Percentiles rank a stretch among this genome's conserved stretches.
These are phyloP conservation scores for Corylus americana DNA, from an alignment of 306 rosid genomes.

Conservation along the genomic window DNA sequence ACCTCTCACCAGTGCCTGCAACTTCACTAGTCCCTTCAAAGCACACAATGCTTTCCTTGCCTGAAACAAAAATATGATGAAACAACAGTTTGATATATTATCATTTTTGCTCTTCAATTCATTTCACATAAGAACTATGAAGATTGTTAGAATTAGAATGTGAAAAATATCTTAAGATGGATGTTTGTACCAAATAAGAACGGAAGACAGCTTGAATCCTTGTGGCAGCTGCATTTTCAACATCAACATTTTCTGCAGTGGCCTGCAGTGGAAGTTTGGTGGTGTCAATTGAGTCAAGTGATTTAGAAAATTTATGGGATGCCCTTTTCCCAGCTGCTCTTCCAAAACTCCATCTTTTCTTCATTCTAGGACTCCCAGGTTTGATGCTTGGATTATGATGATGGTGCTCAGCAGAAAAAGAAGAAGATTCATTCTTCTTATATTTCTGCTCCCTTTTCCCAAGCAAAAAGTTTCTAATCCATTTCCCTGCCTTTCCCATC, in stretches of 20 bases:
- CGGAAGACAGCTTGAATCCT: constrained; percentile 77
- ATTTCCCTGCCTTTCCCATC: constrained; percentile 80
- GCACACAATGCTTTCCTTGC: constrained; percentile 92
- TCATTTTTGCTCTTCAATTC: no score
- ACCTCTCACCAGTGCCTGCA: constrained; percentile 91
- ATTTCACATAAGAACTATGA: no score
- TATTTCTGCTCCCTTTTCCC: constrained; percentile 59
- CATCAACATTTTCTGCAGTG: constrained; percentile 20
- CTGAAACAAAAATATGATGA: constrained; percentile 33
- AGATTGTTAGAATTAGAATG: no score
- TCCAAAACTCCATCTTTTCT: constrained; percentile 77
- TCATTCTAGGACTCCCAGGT: constrained; percentile 37
- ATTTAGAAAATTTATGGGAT: constrained; percentile 45
- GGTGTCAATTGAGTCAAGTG: constrained; percentile 49
- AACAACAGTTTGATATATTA: no score
- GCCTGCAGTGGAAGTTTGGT: constrained; percentile 35
- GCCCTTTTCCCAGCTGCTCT: constrained; percentile 40
- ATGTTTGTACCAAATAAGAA: constrained; percentile 59
- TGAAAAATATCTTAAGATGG: neutral
- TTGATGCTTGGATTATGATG: constrained; percentile 24
- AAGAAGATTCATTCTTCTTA: constrained; percentile 37
- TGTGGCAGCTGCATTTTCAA: constrained; percentile 58
- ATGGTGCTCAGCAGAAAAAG: constrained; percentile 25
- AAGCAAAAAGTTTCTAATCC: constrained; percentile 68
- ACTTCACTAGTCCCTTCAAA: constrained; percentile 78